phyloP scores from a whole-genome alignment of 495 filamentous ascomycete genomes.

The Aspergillus olivimuriae region DNA sequence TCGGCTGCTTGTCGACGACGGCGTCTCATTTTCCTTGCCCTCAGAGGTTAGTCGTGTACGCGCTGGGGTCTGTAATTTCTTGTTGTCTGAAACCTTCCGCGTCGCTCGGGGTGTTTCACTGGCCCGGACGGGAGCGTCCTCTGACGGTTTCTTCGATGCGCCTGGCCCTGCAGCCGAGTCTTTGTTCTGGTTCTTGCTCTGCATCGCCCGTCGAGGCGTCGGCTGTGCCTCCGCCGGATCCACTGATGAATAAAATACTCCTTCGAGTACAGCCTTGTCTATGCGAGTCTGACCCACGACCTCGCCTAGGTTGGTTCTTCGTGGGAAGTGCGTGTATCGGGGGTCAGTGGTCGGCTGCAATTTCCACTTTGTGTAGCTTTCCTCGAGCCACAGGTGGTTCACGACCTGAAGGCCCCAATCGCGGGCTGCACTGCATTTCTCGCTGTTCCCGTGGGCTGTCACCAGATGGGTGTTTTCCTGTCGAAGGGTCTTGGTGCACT shows the following conservation, averaged over 20 bases:
- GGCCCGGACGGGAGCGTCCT: slow-evolving; percentile 9
- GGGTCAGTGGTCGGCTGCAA: slow-evolving; percentile 57
- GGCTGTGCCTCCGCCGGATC: slow-evolving; percentile 17
- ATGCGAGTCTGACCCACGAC: slow-evolving; percentile 81
- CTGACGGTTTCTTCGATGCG: slow-evolving; percentile 13
- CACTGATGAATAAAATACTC: slow-evolving; percentile 44
- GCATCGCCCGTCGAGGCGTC: slow-evolving; percentile 25
- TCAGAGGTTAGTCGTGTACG: slow-evolving; percentile 33
- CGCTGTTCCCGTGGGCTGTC: slow-evolving; percentile 77
- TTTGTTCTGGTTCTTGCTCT: slow-evolving; percentile 32
- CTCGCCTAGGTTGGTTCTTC: slow-evolving; percentile 84
- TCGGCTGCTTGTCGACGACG: slow-evolving; percentile 68
- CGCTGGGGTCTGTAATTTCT: slow-evolving; percentile 41
- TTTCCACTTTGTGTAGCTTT: slow-evolving; percentile 86
- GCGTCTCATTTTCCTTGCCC: slow-evolving; percentile 84
- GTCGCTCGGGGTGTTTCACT: slow-evolving; percentile 26
- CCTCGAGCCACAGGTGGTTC: slow-evolving; percentile 97
- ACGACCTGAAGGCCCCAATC: slow-evolving; percentile 89
- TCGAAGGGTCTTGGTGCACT: slow-evolving; percentile 88
- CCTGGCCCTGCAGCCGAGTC: slow-evolving; percentile 11
- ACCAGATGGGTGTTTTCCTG: slow-evolving; percentile 93
- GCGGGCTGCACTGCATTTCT: slow-evolving; percentile 83
- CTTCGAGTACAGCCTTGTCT: slow-evolving; percentile 49
- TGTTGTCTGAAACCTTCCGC: slow-evolving; percentile 19
- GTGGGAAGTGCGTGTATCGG: slow-evolving; percentile 77